These are phyloP conservation scores for Skeletonema tropicum DNA, from an alignment of 108 stramenopile species.

Conservation along the genomic window DNA sequence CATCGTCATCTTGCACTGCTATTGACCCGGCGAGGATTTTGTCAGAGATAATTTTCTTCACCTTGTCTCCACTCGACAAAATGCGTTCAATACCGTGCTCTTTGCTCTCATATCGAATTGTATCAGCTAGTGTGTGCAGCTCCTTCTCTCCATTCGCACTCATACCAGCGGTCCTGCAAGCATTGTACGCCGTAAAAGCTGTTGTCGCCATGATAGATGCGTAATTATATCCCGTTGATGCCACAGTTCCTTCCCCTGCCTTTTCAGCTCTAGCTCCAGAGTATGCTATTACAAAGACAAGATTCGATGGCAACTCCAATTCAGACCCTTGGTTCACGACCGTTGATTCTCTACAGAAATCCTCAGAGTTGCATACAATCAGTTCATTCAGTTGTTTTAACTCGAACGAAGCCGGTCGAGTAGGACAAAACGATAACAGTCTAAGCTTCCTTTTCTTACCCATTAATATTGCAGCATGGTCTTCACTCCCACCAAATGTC, in stretches of 20 bases:
- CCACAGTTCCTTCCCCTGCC: slow-evolving; percentile 13
- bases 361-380: neutral
- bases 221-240: slow-evolving; percentile 16
- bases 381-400: neutral
- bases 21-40: slow-evolving; percentile 1
- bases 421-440: slow-evolving; percentile 30
- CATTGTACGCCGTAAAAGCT: slow-evolving; percentile 9
- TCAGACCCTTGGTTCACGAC: neutral
- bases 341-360: neutral
- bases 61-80: neutral
- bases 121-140: slow-evolving; percentile 16
- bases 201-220: slow-evolving; percentile 17
- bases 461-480: slow-evolving; percentile 35
- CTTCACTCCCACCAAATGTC: slow-evolving; percentile 39
- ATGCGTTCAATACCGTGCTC: neutral
- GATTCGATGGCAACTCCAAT: slow-evolving; percentile 13
- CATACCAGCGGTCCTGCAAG: neutral
- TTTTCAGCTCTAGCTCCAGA: slow-evolving; percentile 41
- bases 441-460: slow-evolving; percentile 9
- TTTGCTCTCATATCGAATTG: slow-evolving; percentile 12
- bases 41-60: neutral
- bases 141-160: neutral
- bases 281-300: slow-evolving; percentile 33
- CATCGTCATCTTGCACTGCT: neutral
- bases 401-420: slow-evolving; percentile 15